Evolutionary conservation across 306 rosid genomes (phyloP), one percentile per base, ranked within the genome.

Genomic region (Pyrus bretschneideri): DNA sequence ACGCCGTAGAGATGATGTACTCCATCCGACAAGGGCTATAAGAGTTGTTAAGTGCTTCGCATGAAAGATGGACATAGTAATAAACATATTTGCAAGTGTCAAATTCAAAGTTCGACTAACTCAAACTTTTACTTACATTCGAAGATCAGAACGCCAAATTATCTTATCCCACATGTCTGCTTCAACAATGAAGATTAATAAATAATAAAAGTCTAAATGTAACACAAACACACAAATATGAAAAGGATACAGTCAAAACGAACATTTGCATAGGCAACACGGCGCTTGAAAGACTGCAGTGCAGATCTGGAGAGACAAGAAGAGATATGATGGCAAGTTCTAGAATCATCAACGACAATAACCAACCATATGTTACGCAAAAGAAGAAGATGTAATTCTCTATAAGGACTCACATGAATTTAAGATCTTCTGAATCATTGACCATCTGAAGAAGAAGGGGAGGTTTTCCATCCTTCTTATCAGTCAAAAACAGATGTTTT

Each of bases 361-460:
- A 74, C 38, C 13, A 7, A 35, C 15, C 60, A 60, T 46, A 40
- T 70, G 14, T 66, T 30, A 69, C 8, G 21, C 22, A 15, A 69
- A 40, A 27, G 62, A 54, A 78, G 55, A 51, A 51, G 55, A 18
- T 27, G 71, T 30, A 11, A 61, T 38, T 29, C 22, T 40, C 4
- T 8, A 35, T 1, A 25, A 33, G 51, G 60, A 77, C 93, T 87
- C 83, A 90, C 98, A 94, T 33, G 79, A 90, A 94, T 79, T 89
- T 90, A 44, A 90, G 78, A 78, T 94, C 89, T 71, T 90, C 91
- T 4, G 80, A 13, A 85, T 94, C 96, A 62, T 75, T 59, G 57
- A 83, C 91, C 98, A 94, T 94, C 66, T 70, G 96, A 68, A 89
- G 87, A 83, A 94, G 97, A 76, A 94, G 97, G 58, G 97, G 98